phyloP scores from a whole-genome alignment of 1,284 basidiomycete genomes.

The Anthracocystis walkeri region DNA sequence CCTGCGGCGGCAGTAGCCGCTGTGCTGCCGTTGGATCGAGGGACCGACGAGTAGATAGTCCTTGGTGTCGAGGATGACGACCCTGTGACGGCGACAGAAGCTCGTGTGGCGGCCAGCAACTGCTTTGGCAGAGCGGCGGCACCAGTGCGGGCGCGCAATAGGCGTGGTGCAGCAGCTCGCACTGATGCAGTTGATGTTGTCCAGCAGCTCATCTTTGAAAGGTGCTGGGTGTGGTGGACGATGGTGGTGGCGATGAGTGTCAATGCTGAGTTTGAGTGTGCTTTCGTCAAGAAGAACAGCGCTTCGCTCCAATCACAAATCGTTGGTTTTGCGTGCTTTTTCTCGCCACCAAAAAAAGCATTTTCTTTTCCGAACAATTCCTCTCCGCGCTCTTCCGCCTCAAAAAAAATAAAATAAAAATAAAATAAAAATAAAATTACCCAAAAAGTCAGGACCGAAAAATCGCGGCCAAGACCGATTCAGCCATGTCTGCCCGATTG shows the following conservation, averaged over 20 bases:
- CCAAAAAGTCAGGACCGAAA: neutral
- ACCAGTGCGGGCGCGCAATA: slow-evolving; percentile 19
- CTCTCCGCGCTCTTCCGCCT: slow-evolving; percentile 10
- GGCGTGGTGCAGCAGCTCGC: slow-evolving; percentile 27
- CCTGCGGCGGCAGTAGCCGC: neutral
- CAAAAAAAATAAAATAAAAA: neutral
- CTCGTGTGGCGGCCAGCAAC: slow-evolving; percentile 5
- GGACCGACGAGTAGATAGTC: slow-evolving; percentile 17
- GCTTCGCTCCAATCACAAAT: slow-evolving; percentile 13
- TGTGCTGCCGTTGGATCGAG: slow-evolving; percentile 1
- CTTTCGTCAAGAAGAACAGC: neutral
- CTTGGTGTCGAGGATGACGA: slow-evolving; percentile 6
- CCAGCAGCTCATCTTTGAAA: slow-evolving; percentile 34
- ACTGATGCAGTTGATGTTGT: slow-evolving; percentile 23
- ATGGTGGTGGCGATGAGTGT: neutral
- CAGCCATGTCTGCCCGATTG: neutral
- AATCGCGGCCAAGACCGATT: slow-evolving; percentile 13
- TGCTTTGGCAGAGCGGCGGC: slow-evolving; percentile 9
- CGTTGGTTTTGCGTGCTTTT: slow-evolving; percentile 3
- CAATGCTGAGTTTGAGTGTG: neutral
- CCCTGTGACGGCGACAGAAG: neutral
- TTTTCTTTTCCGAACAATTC: neutral
- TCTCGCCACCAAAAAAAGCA: slow-evolving; percentile 7
- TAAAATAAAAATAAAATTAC: neutral
- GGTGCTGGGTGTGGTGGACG: neutral